A percentile compares a stretch with the other conserved stretches of the same genome.
Conservation (phyloP, 306 rosid genomes). For the Hippophae rhamnoides region DNA sequence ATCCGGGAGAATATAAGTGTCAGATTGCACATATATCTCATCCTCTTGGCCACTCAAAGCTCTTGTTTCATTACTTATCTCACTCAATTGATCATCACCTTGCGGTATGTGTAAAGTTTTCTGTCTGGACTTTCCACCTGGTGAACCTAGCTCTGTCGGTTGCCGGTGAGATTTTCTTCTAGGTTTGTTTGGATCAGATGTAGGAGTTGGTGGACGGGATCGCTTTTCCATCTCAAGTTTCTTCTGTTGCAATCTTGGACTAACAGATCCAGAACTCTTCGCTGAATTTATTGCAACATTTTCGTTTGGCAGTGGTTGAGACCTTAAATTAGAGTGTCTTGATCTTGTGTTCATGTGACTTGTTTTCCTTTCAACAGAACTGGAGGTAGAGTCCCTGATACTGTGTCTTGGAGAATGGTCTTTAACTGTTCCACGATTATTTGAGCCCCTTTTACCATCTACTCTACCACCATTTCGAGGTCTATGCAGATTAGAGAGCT, state of each 20-base stretch:
- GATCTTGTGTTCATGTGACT: slow-evolving; percentile 30
- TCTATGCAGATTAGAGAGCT: slow-evolving; percentile 30
- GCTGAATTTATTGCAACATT: slow-evolving; percentile 25
- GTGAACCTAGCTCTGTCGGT: slow-evolving; percentile 36
- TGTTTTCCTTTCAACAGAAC: slow-evolving; percentile 46
- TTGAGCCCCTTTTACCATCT: slow-evolving; percentile 29
- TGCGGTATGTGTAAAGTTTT: slow-evolving; percentile 33
- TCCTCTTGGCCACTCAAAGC: slow-evolving; percentile 52
- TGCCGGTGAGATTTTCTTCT: slow-evolving; percentile 48
- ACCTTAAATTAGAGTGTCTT: slow-evolving; percentile 34
- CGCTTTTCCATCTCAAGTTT: slow-evolving; percentile 62
- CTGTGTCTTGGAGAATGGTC: slow-evolving; percentile 36
- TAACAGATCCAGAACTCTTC: slow-evolving; percentile 55
- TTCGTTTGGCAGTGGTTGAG: slow-evolving; percentile 41
- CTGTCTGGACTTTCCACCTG: slow-evolving; percentile 46
- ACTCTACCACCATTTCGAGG: slow-evolving; percentile 23
- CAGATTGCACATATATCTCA: slow-evolving; percentile 41
- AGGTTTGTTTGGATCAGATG: slow-evolving; percentile 44
- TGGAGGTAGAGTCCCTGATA: slow-evolving; percentile 31
- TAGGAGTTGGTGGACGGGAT: slow-evolving; percentile 56
- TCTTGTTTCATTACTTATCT: slow-evolving; percentile 54
- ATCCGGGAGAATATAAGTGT: slow-evolving; percentile 18
- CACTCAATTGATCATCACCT: slow-evolving; percentile 55
- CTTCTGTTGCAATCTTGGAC: slow-evolving; percentile 78
- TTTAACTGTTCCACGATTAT: slow-evolving; percentile 28